phyloP scores from a whole-genome alignment of 1,139 yeast species.

The Taphrina wiesneri region DNA sequence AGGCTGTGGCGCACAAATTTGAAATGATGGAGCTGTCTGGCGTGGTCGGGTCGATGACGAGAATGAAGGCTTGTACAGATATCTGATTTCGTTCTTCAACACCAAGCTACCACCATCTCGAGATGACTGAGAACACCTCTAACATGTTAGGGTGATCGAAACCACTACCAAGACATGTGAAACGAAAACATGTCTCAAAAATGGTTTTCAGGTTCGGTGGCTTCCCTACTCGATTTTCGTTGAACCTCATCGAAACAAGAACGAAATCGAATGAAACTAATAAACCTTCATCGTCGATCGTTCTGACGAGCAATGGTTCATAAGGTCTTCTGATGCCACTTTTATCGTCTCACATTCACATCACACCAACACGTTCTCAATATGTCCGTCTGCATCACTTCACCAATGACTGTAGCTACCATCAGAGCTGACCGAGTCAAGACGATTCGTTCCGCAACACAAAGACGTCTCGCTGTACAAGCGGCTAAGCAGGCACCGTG shows the following conservation, averaged over 20 bases:
- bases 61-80: conserved; percentile 4
- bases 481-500: background rate
- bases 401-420: background rate
- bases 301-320: background rate
- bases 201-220: background rate
- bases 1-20: conserved; percentile 14
- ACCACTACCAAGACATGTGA: background rate
- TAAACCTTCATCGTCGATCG: background rate
- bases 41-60: background rate
- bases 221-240: background rate
- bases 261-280: background rate
- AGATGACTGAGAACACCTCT: background rate
- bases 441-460: background rate
- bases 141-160: background rate
- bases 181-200: conserved; percentile 3
- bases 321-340: background rate
- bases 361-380: background rate
- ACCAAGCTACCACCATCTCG: background rate
- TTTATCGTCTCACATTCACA: background rate
- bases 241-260: background rate
- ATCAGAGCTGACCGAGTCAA: background rate
- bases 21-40: background rate
- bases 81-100: conserved; percentile 3
- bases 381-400: background rate
- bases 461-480: background rate